phyloP scores from a whole-genome alignment of 345 rosid genomes.

The Pelargonium nanum region DNA sequence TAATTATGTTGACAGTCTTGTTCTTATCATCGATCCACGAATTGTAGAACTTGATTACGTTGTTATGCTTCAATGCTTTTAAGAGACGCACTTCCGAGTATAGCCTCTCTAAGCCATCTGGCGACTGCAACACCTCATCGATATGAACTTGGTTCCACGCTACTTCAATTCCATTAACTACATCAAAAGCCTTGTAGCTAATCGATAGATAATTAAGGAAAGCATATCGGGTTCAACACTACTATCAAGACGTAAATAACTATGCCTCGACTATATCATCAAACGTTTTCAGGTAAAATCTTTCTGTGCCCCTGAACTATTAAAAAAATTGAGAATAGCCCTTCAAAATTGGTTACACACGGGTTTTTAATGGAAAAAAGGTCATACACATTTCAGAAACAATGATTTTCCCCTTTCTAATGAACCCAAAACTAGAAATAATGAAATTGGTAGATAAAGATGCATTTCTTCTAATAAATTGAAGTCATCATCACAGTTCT shows the following conservation, averaged over 20 bases:
- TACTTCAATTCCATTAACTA: constrained; percentile 92
- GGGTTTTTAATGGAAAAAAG: too few species aligned
- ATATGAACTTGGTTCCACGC: constrained; percentile 92
- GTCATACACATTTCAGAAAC: too few species aligned
- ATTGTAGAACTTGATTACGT: constrained; percentile 65
- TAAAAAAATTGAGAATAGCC: too few species aligned
- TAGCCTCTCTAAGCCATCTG: constrained; percentile 74
- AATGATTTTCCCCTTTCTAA: too few species aligned
- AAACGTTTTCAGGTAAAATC: neutral
- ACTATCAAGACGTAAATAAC: neutral
- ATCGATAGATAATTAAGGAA: constrained; percentile 21
- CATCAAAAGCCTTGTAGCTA: constrained; percentile 93
- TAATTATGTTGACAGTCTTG: constrained; percentile 83
- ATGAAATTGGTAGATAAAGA: too few species aligned
- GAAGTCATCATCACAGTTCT: too few species aligned
- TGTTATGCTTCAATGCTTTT: constrained; percentile 72
- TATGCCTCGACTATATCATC: neutral
- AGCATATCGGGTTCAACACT: too few species aligned
- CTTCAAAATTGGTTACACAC: too few species aligned
- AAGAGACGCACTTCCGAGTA: constrained; percentile 87
- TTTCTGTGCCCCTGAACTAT: too few species aligned
- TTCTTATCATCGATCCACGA: constrained; percentile 92
- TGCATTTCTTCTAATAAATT: too few species aligned
- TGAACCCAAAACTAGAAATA: too few species aligned
- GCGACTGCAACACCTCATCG: constrained; percentile 85